These are phyloP conservation scores for Gyrodon lividus DNA, from an alignment of 768 basidiomycete species.

Conservation along the genomic window DNA sequence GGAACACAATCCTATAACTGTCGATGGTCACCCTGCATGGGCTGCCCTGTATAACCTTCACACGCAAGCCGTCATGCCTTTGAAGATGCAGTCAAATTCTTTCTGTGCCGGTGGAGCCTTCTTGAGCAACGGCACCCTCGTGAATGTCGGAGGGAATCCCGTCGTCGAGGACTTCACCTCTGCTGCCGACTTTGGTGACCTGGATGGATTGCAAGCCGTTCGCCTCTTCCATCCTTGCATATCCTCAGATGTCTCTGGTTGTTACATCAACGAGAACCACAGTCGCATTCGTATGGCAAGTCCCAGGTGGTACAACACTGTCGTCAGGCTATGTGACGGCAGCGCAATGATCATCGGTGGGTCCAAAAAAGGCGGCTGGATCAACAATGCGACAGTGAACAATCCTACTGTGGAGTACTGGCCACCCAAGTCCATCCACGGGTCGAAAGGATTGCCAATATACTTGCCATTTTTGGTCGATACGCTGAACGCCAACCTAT, in stretches of 20 bases:
- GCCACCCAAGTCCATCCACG: constrained; percentile 73
- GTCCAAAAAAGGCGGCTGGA: constrained; percentile 81
- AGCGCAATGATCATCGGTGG: constrained; percentile 83
- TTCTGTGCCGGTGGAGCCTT: constrained; percentile 86
- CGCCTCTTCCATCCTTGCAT: constrained; percentile 71
- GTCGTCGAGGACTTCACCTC: constrained; percentile 63
- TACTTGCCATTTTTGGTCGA: constrained; percentile 60
- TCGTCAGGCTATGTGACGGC: constrained; percentile 68
- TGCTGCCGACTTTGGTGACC: constrained; percentile 73
- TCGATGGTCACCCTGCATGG: constrained; percentile 81
- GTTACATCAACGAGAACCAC: constrained; percentile 67
- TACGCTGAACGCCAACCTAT: constrained; percentile 80
- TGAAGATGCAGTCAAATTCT: constrained; percentile 73
- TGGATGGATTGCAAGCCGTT: constrained; percentile 70
- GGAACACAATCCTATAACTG: constrained; percentile 76
- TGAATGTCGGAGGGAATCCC: constrained; percentile 82
- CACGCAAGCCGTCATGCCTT: constrained; percentile 58
- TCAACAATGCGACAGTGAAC: constrained; percentile 77
- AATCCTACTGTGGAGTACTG: constrained; percentile 83
- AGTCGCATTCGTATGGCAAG: constrained; percentile 66
- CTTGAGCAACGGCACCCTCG: constrained; percentile 70
- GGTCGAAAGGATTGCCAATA: constrained; percentile 66
- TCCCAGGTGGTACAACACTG: constrained; percentile 81
- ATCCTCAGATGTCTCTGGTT: constrained; percentile 43
- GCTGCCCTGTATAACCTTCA: constrained; percentile 69